Conservation (phyloP, 352 stramenopile genomes). For the Globisporangium recalcitrans region DNA sequence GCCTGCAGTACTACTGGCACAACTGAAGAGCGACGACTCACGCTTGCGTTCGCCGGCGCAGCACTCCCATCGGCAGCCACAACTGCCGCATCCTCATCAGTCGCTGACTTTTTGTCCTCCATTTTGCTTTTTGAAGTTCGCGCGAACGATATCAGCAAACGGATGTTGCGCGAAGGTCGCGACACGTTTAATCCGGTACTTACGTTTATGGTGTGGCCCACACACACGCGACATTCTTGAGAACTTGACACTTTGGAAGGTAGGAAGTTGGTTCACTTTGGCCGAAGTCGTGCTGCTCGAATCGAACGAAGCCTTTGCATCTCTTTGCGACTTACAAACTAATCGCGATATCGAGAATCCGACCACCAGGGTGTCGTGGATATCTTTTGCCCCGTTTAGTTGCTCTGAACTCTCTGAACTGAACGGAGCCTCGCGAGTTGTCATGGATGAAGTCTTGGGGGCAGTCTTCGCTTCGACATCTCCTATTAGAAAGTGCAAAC, state of each 20-base stretch:
- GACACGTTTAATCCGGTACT: no score
- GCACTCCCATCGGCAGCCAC: background rate
- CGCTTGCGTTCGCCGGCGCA: background rate
- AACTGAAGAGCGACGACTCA: background rate
- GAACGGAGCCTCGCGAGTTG: background rate
- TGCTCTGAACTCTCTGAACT: background rate
- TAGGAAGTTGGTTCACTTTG: background rate
- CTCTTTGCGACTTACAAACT: background rate
- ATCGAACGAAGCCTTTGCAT: background rate
- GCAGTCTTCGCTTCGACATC: background rate
- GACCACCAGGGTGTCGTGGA: background rate
- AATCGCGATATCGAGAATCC: background rate
- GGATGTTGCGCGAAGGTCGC: constrained; percentile 6
- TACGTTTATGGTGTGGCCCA: background rate
- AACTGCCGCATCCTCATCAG: background rate
- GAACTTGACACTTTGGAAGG: background rate
- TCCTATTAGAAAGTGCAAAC: background rate
- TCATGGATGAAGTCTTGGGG: background rate
- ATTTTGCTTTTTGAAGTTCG: background rate
- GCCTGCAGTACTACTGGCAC: no score
- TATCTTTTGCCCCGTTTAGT: background rate
- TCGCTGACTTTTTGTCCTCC: constrained; percentile 1
- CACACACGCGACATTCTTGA: background rate
- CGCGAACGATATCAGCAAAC: background rate
- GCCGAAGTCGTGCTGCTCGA: background rate